These are phyloP conservation scores for Trichoderma atroviride DNA, from an alignment of 2,329 filamentous ascomycete genomes.

Conservation along the genomic window DNA sequence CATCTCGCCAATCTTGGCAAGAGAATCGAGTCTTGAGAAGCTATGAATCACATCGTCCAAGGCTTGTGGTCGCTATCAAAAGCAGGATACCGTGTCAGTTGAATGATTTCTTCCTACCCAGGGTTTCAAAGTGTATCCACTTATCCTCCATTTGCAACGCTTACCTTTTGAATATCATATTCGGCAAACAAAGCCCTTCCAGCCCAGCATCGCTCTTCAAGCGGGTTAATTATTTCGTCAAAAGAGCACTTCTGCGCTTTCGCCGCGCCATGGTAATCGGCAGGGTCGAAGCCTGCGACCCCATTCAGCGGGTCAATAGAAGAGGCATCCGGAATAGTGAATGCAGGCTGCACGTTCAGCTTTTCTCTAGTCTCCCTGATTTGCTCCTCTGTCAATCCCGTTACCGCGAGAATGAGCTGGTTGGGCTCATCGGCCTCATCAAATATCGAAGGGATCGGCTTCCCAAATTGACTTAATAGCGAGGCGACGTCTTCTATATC, in stretches of 20 bases:
- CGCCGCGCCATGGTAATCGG: conserved; percentile 42
- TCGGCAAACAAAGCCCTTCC: conserved; percentile 47
- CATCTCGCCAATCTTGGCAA: conserved; percentile 53
- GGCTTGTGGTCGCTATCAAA: conserved; percentile 43
- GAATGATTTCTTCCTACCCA: background rate
- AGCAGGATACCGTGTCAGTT: background rate
- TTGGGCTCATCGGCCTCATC: conserved; percentile 40
- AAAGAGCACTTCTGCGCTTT: conserved; percentile 44
- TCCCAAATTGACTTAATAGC: conserved; percentile 64
- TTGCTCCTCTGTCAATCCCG: conserved; percentile 55
- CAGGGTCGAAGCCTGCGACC: conserved; percentile 48
- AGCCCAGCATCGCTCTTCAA: conserved; percentile 50
- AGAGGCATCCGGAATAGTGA: conserved; percentile 52
- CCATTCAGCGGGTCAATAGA: conserved; percentile 47
- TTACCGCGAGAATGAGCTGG: conserved; percentile 63
- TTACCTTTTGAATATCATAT: conserved; percentile 51
- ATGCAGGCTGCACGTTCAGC: conserved; percentile 47
- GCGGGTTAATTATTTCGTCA: conserved; percentile 46
- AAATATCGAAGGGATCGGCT: conserved; percentile 55
- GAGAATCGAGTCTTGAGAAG: conserved; percentile 48
- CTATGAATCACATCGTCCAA: conserved; percentile 49
- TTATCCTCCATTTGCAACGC: background rate
- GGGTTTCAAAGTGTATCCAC: background rate
- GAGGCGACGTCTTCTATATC: conserved; percentile 53
- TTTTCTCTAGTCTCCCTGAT: conserved; percentile 48